Evolutionary conservation across 805 yeast species (phyloP).

Genomic region (Monosporozyma aerobia): DNA sequence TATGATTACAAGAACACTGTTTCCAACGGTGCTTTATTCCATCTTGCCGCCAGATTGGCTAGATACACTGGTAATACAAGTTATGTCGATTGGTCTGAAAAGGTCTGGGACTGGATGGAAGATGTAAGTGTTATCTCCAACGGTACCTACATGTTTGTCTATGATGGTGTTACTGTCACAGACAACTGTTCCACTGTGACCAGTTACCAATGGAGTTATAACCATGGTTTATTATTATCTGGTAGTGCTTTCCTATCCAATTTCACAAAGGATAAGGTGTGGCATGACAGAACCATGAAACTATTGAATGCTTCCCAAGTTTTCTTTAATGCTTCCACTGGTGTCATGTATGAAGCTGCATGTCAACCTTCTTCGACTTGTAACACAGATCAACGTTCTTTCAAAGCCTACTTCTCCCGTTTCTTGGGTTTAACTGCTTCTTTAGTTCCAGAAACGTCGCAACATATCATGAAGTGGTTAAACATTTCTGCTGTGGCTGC

Average conservation of each 20-base stretch:
- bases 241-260: conserved; percentile 80
- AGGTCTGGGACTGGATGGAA: conserved; percentile 73
- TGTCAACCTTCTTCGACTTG: conserved; percentile 63
- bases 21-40: conserved; percentile 84
- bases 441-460: conserved; percentile 48
- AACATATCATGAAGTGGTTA: conserved; percentile 28
- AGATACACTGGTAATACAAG: conserved; percentile 69
- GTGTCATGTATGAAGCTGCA: conserved; percentile 70
- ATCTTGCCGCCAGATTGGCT: conserved; percentile 77
- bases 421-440: conserved; percentile 66
- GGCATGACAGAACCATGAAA: conserved; percentile 54
- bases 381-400: conserved; percentile 83
- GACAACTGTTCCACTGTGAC: conserved; percentile 56
- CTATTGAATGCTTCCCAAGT: conserved; percentile 47
- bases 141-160: conserved; percentile 35
- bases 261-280: conserved; percentile 51
- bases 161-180: conserved; percentile 57
- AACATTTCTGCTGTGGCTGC: conserved; percentile 58
- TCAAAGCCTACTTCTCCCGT: conserved; percentile 75
- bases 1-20: conserved; percentile 88
- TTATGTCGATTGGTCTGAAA: conserved; percentile 66
- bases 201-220: conserved; percentile 72
- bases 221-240: conserved; percentile 67
- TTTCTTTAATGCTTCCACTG: conserved; percentile 40
- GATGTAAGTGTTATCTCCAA: conserved; percentile 39